A percentile compares a stretch with the other conserved stretches of the same genome.
phyloP scores from a whole-genome alignment of 441 rosid genomes.

The Croton setiger region DNA sequence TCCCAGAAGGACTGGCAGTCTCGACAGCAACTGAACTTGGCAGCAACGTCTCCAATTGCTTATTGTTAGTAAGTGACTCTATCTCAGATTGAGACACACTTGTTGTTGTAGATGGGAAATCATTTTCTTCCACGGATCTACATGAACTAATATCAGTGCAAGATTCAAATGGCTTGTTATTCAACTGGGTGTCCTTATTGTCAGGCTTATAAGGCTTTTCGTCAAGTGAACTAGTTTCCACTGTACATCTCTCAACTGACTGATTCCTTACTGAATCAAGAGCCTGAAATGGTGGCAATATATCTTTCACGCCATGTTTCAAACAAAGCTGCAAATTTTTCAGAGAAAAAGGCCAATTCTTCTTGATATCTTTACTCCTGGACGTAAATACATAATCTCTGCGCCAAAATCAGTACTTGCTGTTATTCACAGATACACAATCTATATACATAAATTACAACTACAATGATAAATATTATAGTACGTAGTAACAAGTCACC shows the following conservation, averaged over 20 bases:
- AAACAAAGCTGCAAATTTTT: constrained; percentile 70
- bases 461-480: neutral
- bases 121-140: constrained; percentile 54
- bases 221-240: constrained; percentile 31
- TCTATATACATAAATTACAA: neutral
- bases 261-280: constrained; percentile 44
- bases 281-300: constrained; percentile 78
- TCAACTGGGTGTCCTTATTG: constrained; percentile 28
- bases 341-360: constrained; percentile 91
- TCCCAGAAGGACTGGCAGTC: constrained; percentile 30
- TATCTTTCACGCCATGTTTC: constrained; percentile 81
- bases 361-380: constrained; percentile 71
- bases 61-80: constrained; percentile 40
- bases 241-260: constrained; percentile 31
- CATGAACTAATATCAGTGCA: constrained; percentile 42
- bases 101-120: constrained; percentile 51
- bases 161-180: constrained; percentile 28
- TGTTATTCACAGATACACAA: constrained; percentile 3
- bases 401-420: constrained; percentile 26
- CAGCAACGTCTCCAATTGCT: constrained; percentile 34
- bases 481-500: neutral
- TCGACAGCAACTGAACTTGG: constrained; percentile 34
- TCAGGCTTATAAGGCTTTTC: constrained; percentile 28
- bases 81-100: constrained; percentile 48
- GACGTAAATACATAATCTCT: constrained; percentile 83